Percentiles rank a stretch among this genome's conserved stretches.
Evolutionary conservation across 169 alveolate species (phyloP).

Genomic region (Eimeria sp.): DNA sequence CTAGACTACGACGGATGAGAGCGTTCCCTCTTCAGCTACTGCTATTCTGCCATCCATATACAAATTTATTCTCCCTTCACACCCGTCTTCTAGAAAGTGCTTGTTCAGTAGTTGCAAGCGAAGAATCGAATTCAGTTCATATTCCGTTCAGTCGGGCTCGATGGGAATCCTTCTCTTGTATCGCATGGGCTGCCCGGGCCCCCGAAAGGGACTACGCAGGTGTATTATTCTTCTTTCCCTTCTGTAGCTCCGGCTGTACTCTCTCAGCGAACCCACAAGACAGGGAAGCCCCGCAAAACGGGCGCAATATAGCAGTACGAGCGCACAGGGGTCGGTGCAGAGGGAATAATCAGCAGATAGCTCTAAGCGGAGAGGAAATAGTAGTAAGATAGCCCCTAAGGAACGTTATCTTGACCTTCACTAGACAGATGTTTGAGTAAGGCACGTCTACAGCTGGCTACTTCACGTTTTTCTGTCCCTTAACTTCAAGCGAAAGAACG

Average conservation of each 20-base stretch:
- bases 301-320: neutral
- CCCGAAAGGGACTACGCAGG: neutral
- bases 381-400: too few relatives aligned
- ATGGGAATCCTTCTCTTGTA: neutral
- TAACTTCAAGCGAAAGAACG: neutral
- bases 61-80: too few relatives aligned
- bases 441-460: neutral
- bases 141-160: too few relatives aligned
- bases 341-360: neutral
- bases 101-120: too few relatives aligned
- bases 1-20: constrained; percentile 78
- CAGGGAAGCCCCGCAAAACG: neutral
- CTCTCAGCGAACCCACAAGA: neutral
- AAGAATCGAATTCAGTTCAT: too few relatives aligned
- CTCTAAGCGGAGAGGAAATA: too few relatives aligned
- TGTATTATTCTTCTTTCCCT: neutral
- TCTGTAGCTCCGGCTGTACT: neutral
- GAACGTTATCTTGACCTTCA: neutral
- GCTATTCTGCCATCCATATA: too few relatives aligned
- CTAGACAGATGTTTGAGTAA: neutral
- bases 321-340: neutral
- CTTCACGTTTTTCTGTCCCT: too few relatives aligned
- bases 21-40: too few relatives aligned
- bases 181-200: neutral
- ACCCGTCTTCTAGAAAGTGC: too few relatives aligned